Percentiles rank a stretch among this genome's conserved stretches.
Evolutionary conservation across 2,329 filamentous ascomycete genomes (phyloP).

Genomic region (Ophiosphaerella herpotricha): DNA sequence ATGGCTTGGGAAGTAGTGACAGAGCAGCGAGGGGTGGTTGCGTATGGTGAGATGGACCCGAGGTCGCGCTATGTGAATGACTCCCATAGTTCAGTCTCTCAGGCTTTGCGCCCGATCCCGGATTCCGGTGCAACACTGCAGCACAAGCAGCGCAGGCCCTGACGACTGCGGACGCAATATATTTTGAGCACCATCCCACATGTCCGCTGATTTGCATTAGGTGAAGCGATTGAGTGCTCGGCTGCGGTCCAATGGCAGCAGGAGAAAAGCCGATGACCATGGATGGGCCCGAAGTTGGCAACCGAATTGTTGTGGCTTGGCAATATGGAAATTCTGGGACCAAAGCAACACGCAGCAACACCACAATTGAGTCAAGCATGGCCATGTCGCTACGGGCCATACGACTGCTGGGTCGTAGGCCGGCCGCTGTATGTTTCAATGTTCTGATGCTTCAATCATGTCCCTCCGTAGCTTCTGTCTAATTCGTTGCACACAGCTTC

Average conservation of each 20-base stretch:
- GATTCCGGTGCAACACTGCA: slow-evolving; percentile 12
- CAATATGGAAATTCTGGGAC: slow-evolving; percentile 24
- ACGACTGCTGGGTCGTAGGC: slow-evolving; percentile 38
- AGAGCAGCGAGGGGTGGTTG: not conserved
- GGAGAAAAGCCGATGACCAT: slow-evolving; percentile 34
- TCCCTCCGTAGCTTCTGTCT: slow-evolving; percentile 6
- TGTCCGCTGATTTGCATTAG: slow-evolving; percentile 18
- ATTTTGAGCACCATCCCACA: slow-evolving; percentile 8
- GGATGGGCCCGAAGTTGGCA: slow-evolving; percentile 34
- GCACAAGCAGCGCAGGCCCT: not conserved
- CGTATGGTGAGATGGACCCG: slow-evolving; percentile 7
- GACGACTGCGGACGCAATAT: slow-evolving; percentile 2
- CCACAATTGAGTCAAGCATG: slow-evolving; percentile 33
- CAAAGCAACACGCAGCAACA: slow-evolving; percentile 20
- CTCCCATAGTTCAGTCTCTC: slow-evolving; percentile 17
- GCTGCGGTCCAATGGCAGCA: slow-evolving; percentile 30
- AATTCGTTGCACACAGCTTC: slow-evolving; percentile 24
- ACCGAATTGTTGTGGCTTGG: slow-evolving; percentile 20
- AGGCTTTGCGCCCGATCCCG: slow-evolving; percentile 27
- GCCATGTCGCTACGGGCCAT: slow-evolving; percentile 45
- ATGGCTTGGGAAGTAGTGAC: no score
- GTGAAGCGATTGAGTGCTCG: slow-evolving; percentile 25
- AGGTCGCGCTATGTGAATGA: slow-evolving; percentile 36
- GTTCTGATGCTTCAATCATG: no score
- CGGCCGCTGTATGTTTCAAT: slow-evolving; percentile 30